Conservation (phyloP, 768 basidiomycete genomes). For the Boletus tylopilopsis region DNA sequence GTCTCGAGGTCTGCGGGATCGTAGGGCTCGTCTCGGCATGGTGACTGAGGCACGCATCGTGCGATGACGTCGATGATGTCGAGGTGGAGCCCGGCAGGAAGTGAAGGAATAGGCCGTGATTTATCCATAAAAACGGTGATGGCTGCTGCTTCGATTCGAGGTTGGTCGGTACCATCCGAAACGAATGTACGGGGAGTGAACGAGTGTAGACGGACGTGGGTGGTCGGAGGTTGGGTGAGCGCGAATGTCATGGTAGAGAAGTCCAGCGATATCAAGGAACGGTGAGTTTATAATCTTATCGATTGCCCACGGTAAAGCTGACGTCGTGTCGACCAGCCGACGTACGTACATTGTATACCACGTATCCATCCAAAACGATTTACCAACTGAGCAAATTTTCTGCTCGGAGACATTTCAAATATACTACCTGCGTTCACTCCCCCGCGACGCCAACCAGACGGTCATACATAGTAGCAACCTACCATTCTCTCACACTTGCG, state of each 20-base stretch:
- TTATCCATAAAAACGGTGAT: slow-evolving; percentile 1
- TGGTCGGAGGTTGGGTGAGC: slow-evolving; percentile 5
- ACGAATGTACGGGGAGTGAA: neutral
- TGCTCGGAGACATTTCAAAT: neutral
- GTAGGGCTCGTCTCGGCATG: slow-evolving; percentile 9
- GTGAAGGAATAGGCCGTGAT: slow-evolving; percentile 12
- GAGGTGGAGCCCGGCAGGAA: slow-evolving; percentile 31
- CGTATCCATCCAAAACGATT: neutral
- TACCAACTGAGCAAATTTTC: neutral
- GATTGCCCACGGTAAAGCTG: neutral
- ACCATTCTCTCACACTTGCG: slow-evolving; percentile 55
- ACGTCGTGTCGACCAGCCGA: too few relatives aligned
- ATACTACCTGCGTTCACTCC: neutral
- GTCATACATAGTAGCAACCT: neutral
- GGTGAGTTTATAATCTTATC: slow-evolving; percentile 10
- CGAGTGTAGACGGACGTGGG: slow-evolving; percentile 4
- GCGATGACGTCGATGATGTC: slow-evolving; percentile 27
- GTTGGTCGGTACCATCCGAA: neutral
- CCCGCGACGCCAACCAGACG: too few relatives aligned
- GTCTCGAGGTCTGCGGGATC: slow-evolving; percentile 16
- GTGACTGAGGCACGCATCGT: slow-evolving; percentile 9
- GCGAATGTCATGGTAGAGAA: slow-evolving; percentile 11
- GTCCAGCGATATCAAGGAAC: neutral
- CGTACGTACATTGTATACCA: too few relatives aligned
- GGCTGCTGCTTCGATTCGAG: neutral